Evolutionary conservation across 2,329 filamentous ascomycete genomes (phyloP).

Genomic region (Colletotrichum sojae): DNA sequence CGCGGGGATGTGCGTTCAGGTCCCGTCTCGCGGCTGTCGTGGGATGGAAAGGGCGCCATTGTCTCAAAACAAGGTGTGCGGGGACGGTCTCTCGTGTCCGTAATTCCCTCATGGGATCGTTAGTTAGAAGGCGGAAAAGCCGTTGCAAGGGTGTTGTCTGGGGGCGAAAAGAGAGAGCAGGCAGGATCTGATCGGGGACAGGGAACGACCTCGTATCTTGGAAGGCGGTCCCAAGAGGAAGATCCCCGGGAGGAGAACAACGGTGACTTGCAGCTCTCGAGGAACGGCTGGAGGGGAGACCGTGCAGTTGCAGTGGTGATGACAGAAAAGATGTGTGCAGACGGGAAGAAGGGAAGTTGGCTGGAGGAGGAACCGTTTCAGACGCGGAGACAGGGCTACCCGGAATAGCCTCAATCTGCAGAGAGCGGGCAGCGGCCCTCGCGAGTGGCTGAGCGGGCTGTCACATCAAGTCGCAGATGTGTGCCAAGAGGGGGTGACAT

Average conservation of each 20-base stretch:
- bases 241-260: neutral
- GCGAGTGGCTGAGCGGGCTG: constrained; percentile 23
- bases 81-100: neutral
- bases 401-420: constrained; percentile 22
- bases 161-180: constrained; percentile 5
- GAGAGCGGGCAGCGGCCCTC: constrained; percentile 7
- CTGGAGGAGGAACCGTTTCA: constrained; percentile 25
- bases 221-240: neutral
- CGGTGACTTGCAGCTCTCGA: constrained; percentile 1
- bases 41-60: neutral
- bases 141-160: neutral
- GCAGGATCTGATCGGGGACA: neutral
- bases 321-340: constrained; percentile 8
- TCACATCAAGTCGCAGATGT: constrained; percentile 37
- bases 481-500: constrained; percentile 33
- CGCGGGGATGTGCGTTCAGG: constrained; percentile 22
- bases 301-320: neutral
- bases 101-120: neutral
- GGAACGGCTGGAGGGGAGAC: neutral
- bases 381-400: constrained; percentile 14
- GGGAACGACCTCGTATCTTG: neutral
- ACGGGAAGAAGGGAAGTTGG: constrained; percentile 7
- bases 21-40: neutral
- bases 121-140: neutral
- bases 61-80: constrained; percentile 19